Percentiles rank a stretch among this genome's conserved stretches.
These are phyloP conservation scores for Phytophthora nicotianae DNA, from an alignment of 352 stramenopile species.

Conservation along the genomic window DNA sequence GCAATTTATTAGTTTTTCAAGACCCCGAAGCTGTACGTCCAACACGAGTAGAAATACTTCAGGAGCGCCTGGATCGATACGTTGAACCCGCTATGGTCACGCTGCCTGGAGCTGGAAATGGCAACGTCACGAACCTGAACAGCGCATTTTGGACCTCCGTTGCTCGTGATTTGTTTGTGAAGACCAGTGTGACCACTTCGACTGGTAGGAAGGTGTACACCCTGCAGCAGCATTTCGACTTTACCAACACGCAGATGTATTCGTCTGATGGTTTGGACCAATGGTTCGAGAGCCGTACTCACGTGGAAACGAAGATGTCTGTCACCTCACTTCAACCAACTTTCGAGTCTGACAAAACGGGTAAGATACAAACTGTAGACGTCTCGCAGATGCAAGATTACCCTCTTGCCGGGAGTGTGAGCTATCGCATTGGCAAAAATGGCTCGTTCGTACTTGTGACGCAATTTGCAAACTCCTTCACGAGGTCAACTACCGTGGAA, in stretches of 20 bases:
- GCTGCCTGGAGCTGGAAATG: slow-evolving; percentile 13
- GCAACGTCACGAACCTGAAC: slow-evolving; percentile 32
- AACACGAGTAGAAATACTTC: slow-evolving; percentile 45
- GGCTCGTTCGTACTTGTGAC: slow-evolving; percentile 50
- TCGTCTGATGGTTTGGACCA: slow-evolving; percentile 48
- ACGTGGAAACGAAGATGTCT: slow-evolving; percentile 41
- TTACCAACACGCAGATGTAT: slow-evolving; percentile 61
- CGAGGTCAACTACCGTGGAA: slow-evolving; percentile 30
- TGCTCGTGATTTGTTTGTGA: slow-evolving; percentile 45
- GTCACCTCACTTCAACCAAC: slow-evolving; percentile 24
- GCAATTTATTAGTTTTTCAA: slow-evolving; percentile 64
- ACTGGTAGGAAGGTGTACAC: slow-evolving; percentile 61
- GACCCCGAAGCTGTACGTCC: slow-evolving; percentile 41
- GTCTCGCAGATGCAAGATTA: slow-evolving; percentile 55
- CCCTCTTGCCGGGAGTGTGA: slow-evolving; percentile 49
- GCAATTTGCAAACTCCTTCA: slow-evolving; percentile 51
- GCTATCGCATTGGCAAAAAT: slow-evolving; percentile 46
- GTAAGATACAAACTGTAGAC: slow-evolving; percentile 18
- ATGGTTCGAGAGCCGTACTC: slow-evolving; percentile 47
- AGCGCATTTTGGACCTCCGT: slow-evolving; percentile 56
- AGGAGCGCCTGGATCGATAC: slow-evolving; percentile 32
- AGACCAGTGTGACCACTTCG: slow-evolving; percentile 62
- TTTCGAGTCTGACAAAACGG: slow-evolving; percentile 1
- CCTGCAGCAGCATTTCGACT: slow-evolving; percentile 50
- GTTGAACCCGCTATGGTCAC: slow-evolving; percentile 19